These are phyloP conservation scores for Sphagnum magellanicum DNA, from an alignment of 228 moss, liverwort and hornwort species.

Conservation along the genomic window DNA sequence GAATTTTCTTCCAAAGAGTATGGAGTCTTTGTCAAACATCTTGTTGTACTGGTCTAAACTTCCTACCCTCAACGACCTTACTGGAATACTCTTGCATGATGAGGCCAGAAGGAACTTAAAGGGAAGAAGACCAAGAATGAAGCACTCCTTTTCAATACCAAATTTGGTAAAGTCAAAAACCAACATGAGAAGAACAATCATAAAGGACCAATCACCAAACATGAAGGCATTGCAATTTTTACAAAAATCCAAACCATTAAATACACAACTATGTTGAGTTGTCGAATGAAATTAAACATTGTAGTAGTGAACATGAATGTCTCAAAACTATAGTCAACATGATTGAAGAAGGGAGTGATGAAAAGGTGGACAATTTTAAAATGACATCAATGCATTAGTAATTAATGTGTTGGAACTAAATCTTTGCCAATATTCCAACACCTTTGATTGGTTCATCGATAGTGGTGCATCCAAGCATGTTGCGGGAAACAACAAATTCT, in stretches of 20 bases:
- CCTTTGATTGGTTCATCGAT: background rate
- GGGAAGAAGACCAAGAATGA: background rate
- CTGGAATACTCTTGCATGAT: background rate
- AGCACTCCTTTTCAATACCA: background rate
- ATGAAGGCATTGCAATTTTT: background rate
- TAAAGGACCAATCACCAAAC: background rate
- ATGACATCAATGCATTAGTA: background rate
- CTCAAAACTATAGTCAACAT: background rate
- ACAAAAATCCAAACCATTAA: background rate
- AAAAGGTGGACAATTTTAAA: background rate
- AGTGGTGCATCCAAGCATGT: background rate
- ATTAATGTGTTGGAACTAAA: background rate
- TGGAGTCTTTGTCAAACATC: background rate
- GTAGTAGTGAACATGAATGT: background rate
- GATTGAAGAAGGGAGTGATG: background rate
- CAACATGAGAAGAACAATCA: background rate
- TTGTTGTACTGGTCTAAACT: background rate
- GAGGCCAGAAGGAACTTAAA: background rate
- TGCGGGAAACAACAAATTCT: background rate
- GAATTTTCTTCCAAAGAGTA: background rate
- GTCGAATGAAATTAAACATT: background rate
- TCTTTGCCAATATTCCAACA: background rate
- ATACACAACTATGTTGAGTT: background rate
- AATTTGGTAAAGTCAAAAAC: background rate
- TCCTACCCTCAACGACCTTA: background rate